Evolutionary conservation across 768 basidiomycete species (phyloP).

Genomic region (Trametes maxima): DNA sequence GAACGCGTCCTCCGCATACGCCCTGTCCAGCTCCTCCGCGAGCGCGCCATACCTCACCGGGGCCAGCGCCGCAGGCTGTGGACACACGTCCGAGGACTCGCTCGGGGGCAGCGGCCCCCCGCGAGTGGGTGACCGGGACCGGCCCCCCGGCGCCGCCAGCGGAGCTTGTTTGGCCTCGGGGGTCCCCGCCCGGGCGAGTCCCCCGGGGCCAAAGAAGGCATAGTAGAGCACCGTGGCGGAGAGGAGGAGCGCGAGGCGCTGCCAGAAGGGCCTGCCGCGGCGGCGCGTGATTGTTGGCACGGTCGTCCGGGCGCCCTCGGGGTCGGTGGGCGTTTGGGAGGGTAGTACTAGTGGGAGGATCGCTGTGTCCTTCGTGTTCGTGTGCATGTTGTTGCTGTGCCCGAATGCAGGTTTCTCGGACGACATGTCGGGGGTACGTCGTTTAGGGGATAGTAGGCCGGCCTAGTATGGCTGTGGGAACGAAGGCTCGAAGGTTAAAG

Average conservation of each 20-base stretch:
- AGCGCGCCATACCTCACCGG: slow-evolving; percentile 34
- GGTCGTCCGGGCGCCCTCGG: too few relatives aligned
- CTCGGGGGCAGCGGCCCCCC: background rate
- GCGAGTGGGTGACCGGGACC: background rate
- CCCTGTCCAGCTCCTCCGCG: slow-evolving; percentile 33
- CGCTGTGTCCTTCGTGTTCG: background rate
- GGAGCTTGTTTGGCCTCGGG: background rate
- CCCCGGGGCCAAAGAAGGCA: background rate
- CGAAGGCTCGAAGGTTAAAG: background rate
- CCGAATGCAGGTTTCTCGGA: background rate
- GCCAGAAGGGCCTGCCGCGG: background rate
- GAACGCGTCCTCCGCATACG: slow-evolving; percentile 40
- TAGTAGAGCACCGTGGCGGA: background rate
- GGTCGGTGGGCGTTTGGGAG: background rate
- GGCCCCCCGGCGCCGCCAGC: too few relatives aligned
- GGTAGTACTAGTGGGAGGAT: background rate
- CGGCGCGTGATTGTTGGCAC: background rate
- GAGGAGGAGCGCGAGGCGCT: slow-evolving; percentile 6
- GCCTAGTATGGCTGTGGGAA: too few relatives aligned
- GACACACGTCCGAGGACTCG: slow-evolving; percentile 32
- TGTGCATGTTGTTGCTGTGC: too few relatives aligned
- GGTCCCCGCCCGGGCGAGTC: too few relatives aligned
- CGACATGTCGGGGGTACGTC: background rate
- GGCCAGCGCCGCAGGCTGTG: slow-evolving; percentile 37
- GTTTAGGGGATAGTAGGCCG: background rate